Base-by-base conservation (phyloP, 148 eudicot genomes). In the Spergularia marina region DNA sequence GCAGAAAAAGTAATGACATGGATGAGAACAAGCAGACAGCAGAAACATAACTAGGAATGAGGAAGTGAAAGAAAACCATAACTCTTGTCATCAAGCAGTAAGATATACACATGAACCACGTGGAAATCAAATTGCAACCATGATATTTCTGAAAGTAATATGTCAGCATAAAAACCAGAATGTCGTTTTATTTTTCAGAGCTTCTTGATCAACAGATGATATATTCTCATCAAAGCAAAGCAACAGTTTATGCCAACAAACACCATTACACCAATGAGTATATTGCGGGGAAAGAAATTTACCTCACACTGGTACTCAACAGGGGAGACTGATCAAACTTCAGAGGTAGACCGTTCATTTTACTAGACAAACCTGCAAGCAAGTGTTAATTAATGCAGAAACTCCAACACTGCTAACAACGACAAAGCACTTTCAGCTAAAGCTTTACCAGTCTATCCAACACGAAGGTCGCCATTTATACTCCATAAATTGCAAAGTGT, bases 301-400 rank as follows among this genome's bases (percentile, higher is more conserved):
- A 87, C 97, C 90, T 86, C 65, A 73, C 47, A 80, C 61, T 56
- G 10, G 68, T 39, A 74, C 68, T 78, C 55, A 36, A 74, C 25
- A 52, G 47, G 60, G 79, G 84, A 23, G 80, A 75, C 55, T 76
- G 82, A 36, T 86, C 81, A 58, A 63, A 81, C 80, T 84, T 86
- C 68, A 83, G 70, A 56, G 86, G 82, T 9, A 80, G 59, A 18
- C 81, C 79, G 52, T 60, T 47, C 57, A 68, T 75, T 76, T 74
- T 75, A 69, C 86, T 80, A 7, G 89, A 86, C 68, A 84, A 77
- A 41, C 90, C 91, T 88, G 85, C 16, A 52, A 73, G 58, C 36
- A 55, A 21, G 12, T 30, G 6, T 21, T 44, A 77, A 68, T 53
- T 55, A 47, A 68, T 23, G 16, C 57, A 49, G 52, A 52, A 51